Evolutionary conservation across 2,329 filamentous ascomycete species (phyloP).

Genomic region (Hymenotorrendiella dingleyae): DNA sequence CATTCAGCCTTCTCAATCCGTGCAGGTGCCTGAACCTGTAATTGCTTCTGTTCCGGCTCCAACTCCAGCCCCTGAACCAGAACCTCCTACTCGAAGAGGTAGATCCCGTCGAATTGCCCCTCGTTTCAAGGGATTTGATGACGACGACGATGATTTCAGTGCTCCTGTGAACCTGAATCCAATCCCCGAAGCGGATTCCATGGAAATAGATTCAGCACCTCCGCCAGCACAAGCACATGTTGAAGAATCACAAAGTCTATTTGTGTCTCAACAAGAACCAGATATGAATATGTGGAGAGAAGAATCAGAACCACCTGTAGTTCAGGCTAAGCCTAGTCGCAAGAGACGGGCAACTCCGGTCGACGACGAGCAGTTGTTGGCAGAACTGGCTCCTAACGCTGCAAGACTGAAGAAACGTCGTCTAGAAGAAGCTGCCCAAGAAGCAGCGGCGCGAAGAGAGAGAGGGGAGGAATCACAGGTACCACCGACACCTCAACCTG

Average conservation of each 20-base stretch:
- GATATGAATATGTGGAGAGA: conserved; percentile 14
- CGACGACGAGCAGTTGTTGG: conserved; percentile 50
- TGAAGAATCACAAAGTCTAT: conserved; percentile 38
- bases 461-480: conserved; percentile 27
- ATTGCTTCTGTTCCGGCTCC: not conserved
- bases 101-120: conserved; percentile 38
- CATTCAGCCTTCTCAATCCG: no score
- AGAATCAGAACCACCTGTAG: conserved; percentile 12
- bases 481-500: conserved; percentile 5
- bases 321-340: conserved; percentile 11
- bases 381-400: conserved; percentile 69
- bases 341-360: conserved; percentile 43
- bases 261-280: conserved; percentile 47
- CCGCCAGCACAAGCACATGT: conserved; percentile 5
- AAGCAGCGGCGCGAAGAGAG: conserved; percentile 43
- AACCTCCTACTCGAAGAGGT: conserved; percentile 18
- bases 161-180: conserved; percentile 21
- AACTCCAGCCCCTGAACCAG: conserved; percentile 9
- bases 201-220: conserved; percentile 21
- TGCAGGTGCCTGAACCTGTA: no score
- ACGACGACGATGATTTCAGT: conserved; percentile 49
- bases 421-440: conserved; percentile 54
- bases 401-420: conserved; percentile 74
- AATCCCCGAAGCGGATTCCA: conserved; percentile 28
- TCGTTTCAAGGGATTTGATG: conserved; percentile 71